phyloP scores from a whole-genome alignment of 2,329 filamentous ascomycete species.

The Alternaria gaisen region DNA sequence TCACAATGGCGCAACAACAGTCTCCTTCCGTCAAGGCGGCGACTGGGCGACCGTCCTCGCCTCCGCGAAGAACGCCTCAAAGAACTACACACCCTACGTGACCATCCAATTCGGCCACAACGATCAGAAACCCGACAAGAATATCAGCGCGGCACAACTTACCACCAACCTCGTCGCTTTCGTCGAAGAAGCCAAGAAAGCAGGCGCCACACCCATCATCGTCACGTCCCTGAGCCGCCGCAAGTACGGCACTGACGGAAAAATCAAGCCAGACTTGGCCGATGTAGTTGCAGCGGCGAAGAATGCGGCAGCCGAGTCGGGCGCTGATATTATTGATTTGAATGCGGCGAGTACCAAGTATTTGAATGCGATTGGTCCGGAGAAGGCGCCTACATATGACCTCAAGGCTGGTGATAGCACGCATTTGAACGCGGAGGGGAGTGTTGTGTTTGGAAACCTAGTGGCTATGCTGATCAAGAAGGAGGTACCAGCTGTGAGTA shows the following conservation, averaged over 20 bases:
- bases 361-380: slow-evolving; percentile 60
- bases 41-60: slow-evolving; percentile 62
- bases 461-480: slow-evolving; percentile 28
- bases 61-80: slow-evolving; percentile 47
- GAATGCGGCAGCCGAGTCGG: slow-evolving; percentile 53
- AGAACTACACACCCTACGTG: slow-evolving; percentile 58
- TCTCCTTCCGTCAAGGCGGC: slow-evolving; percentile 61
- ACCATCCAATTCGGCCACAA: slow-evolving; percentile 70
- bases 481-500: slow-evolving; percentile 14
- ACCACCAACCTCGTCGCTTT: slow-evolving; percentile 60
- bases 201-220: slow-evolving; percentile 54
- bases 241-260: slow-evolving; percentile 50
- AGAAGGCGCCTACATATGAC: slow-evolving; percentile 60
- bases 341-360: slow-evolving; percentile 61
- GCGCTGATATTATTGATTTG: slow-evolving; percentile 59
- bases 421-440: slow-evolving; percentile 31
- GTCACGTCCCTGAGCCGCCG: slow-evolving; percentile 65
- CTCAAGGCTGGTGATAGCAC: slow-evolving; percentile 40
- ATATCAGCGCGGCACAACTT: slow-evolving; percentile 58
- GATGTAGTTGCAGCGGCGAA: slow-evolving; percentile 58
- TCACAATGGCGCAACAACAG: slow-evolving; percentile 63
- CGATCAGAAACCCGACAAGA: slow-evolving; percentile 60
- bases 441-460: slow-evolving; percentile 36
- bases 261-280: slow-evolving; percentile 57
- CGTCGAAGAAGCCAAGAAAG: slow-evolving; percentile 41